Percentiles rank a stretch among this genome's conserved stretches.
Evolutionary conservation across 225 moss, liverwort and hornwort species (phyloP).

Genomic region (Physcomitrium patens): DNA sequence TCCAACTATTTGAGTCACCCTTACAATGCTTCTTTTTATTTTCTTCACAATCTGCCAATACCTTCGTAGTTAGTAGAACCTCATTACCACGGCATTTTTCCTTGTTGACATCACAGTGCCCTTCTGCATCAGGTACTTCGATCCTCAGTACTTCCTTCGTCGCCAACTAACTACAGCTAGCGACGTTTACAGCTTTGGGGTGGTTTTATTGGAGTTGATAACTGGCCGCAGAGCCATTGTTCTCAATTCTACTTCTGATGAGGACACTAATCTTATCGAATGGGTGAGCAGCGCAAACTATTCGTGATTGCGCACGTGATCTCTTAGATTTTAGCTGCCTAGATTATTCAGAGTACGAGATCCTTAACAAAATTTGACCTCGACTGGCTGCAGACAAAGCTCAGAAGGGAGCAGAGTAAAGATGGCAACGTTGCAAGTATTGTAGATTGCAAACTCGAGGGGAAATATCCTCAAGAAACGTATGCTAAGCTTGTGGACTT

Average conservation of each 20-base stretch:
- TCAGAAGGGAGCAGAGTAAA: conserved; percentile 24
- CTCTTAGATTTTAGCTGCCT: not conserved
- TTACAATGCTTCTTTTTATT: no score
- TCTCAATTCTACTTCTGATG: conserved; percentile 30
- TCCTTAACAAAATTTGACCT: not conserved
- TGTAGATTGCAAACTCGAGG: conserved; percentile 35
- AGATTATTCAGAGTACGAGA: no score
- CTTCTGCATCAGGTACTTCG: conserved; percentile 18
- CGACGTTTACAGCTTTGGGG: conserved; percentile 63
- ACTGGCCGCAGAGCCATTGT: no score
- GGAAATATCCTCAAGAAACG: conserved; percentile 35
- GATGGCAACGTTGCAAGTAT: conserved; percentile 41
- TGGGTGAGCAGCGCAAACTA: conserved; percentile 50
- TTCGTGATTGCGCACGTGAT: not conserved
- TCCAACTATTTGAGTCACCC: no score
- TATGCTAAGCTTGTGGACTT: conserved; percentile 46
- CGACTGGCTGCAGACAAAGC: conserved; percentile 36
- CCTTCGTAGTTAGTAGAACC: no score
- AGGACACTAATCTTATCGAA: conserved; percentile 59
- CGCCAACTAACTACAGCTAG: conserved; percentile 65
- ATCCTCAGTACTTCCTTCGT: conserved; percentile 39
- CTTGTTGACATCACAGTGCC: conserved; percentile 12
- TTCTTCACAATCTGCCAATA: no score
- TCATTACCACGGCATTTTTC: not conserved
- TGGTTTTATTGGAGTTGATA: conserved; percentile 55